phyloP scores from a whole-genome alignment of 345 rosid genomes.

The Cardiospermum halicacabum region DNA sequence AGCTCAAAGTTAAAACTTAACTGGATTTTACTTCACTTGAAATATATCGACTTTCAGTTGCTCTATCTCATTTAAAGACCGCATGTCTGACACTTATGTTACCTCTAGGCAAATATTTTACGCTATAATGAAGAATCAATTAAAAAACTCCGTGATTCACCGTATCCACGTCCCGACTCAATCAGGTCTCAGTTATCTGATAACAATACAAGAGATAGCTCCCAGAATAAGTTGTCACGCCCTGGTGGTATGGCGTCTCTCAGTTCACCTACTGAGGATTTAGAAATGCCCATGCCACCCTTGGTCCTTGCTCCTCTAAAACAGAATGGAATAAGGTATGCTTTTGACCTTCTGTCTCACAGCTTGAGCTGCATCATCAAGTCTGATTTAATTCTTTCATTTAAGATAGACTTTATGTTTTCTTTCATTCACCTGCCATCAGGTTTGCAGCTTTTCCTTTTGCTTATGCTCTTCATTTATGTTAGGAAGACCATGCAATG shows the following conservation, averaged over 20 bases:
- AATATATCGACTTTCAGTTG: neutral
- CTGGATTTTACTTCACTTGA: neutral
- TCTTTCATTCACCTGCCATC: constrained; percentile 8
- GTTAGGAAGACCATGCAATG: constrained; percentile 95
- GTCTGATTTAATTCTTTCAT: constrained; percentile 1
- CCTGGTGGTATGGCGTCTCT: constrained; percentile 29
- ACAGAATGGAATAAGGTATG: constrained; percentile 64
- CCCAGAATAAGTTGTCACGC: constrained; percentile 21
- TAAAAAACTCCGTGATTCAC: constrained; percentile 42
- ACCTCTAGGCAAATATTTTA: constrained; percentile 68
- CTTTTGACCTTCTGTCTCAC: constrained; percentile 2
- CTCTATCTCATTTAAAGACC: neutral
- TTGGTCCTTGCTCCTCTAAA: constrained; percentile 59
- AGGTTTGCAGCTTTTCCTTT: constrained; percentile 3
- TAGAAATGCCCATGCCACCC: constrained; percentile 95
- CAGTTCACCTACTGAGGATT: constrained; percentile 46
- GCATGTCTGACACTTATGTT: constrained; percentile 7
- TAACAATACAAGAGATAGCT: constrained; percentile 27
- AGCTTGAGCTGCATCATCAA: neutral
- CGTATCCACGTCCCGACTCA: constrained; percentile 39
- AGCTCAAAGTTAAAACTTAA: constrained; percentile 1
- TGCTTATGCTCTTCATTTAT: constrained; percentile 46
- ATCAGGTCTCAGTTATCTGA: constrained; percentile 43
- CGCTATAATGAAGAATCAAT: constrained; percentile 64
- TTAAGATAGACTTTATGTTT: neutral